These are phyloP conservation scores for Pleurostoma richardsiae DNA, from an alignment of 2,329 filamentous ascomycete genomes.

Conservation along the genomic window DNA sequence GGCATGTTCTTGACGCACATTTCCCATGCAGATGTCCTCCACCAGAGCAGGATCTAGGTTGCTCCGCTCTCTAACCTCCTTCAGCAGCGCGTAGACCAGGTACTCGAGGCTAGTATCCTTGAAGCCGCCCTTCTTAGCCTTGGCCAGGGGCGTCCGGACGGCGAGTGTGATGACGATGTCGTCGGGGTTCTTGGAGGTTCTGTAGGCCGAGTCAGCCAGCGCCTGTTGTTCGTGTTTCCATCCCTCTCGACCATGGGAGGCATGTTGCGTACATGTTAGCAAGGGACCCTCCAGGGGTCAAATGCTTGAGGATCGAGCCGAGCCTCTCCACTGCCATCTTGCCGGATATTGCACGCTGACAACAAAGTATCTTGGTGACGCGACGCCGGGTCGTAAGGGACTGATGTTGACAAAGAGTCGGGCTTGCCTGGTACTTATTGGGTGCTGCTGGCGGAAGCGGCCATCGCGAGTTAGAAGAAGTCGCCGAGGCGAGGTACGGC, in stretches of 20 bases:
- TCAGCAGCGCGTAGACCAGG: slow-evolving; percentile 76
- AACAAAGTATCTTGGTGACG: background rate
- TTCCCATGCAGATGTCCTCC: slow-evolving; percentile 89
- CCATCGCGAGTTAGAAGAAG: too few relatives aligned
- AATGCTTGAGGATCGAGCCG: slow-evolving; percentile 80
- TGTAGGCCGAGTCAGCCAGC: slow-evolving; percentile 32
- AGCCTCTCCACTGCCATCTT: slow-evolving; percentile 82
- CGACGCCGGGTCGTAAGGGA: too few relatives aligned
- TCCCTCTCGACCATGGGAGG: too few relatives aligned
- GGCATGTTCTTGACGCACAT: slow-evolving; percentile 46
- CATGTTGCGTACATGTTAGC: slow-evolving; percentile 64
- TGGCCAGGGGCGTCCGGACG: slow-evolving; percentile 81
- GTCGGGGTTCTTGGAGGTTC: slow-evolving; percentile 87
- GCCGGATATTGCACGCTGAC: slow-evolving; percentile 4
- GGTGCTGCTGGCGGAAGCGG: too few relatives aligned
- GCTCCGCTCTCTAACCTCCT: slow-evolving; percentile 66
- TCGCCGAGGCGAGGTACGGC: too few relatives aligned
- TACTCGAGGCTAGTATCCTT: slow-evolving; percentile 92
- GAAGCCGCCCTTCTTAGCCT: slow-evolving; percentile 86
- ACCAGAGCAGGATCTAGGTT: slow-evolving; percentile 75
- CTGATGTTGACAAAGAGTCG: too few relatives aligned
- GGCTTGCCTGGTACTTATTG: too few relatives aligned
- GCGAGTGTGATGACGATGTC: slow-evolving; percentile 96
- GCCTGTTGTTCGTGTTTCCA: background rate
- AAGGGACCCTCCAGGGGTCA: slow-evolving; percentile 68